phyloP scores from a whole-genome alignment of 2,329 filamentous ascomycete genomes.

The Ophiostoma australiae region DNA sequence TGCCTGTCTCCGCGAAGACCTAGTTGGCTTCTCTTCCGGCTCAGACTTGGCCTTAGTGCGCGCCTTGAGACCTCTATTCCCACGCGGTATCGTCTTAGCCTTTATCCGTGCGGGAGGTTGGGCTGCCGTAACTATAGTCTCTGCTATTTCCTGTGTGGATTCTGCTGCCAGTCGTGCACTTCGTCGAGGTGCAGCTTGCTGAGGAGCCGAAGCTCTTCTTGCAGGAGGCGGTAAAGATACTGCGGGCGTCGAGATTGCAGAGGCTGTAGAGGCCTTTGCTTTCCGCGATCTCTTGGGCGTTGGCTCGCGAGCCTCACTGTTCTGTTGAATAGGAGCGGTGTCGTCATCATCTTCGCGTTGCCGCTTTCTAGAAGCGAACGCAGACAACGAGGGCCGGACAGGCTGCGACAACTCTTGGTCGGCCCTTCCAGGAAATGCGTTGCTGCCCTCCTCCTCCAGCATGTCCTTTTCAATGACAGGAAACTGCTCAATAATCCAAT shows the following conservation, averaged over 20 bases:
- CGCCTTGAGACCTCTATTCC: neutral
- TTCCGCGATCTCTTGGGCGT: neutral
- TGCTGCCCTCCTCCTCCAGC: neutral
- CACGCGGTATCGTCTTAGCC: neutral
- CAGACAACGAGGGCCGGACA: too few species aligned
- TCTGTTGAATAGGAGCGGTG: neutral
- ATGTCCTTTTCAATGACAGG: neutral
- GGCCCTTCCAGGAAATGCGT: too few species aligned
- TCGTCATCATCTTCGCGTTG: neutral
- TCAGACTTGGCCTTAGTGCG: neutral
- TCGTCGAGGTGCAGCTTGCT: neutral
- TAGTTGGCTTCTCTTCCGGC: neutral
- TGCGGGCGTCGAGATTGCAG: neutral
- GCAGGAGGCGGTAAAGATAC: neutral
- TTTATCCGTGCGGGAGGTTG: neutral
- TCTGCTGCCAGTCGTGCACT: neutral
- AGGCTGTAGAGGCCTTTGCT: neutral
- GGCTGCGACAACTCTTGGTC: too few species aligned
- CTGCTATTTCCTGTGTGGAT: neutral
- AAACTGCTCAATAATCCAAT: neutral
- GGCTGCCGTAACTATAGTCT: neutral
- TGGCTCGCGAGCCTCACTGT: neutral
- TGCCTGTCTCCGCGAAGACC: neutral
- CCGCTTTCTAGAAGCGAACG: constrained; percentile 4
- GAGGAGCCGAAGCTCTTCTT: neutral